Percentiles rank a stretch among this genome's conserved stretches.
Conservation (phyloP, 1,284 basidiomycete species). For the Rhizopogon hawkerae region DNA sequence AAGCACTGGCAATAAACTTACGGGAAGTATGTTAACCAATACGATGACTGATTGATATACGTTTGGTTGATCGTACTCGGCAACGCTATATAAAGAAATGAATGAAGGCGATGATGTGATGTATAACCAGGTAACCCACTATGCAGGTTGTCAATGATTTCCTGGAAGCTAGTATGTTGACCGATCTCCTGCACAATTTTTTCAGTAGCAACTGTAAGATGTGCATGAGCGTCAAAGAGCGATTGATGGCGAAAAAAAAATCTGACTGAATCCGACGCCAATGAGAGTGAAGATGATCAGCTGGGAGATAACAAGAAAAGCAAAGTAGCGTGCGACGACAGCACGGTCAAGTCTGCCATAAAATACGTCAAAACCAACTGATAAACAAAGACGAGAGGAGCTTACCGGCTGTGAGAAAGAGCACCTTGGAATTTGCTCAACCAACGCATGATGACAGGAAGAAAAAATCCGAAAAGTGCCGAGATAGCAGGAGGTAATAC, state of each 20-base stretch:
- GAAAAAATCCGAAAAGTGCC: conserved; percentile 81
- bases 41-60: conserved; percentile 77
- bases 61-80: conserved; percentile 69
- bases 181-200: conserved; percentile 65
- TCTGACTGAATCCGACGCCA: conserved; percentile 76
- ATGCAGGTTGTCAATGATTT: conserved; percentile 60
- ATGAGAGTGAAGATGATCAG: conserved; percentile 88
- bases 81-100: conserved; percentile 38
- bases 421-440: conserved; percentile 78
- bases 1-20: conserved; percentile 30
- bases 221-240: neutral
- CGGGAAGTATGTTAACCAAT: conserved; percentile 95
- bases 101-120: conserved; percentile 3
- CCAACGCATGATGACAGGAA: conserved; percentile 83
- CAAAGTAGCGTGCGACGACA: conserved; percentile 84
- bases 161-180: conserved; percentile 52
- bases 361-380: conserved; percentile 2
- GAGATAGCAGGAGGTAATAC: conserved; percentile 81
- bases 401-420: conserved; percentile 46
- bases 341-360: conserved; percentile 73
- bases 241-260: neutral
- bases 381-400: neutral
- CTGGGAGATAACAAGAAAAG: conserved; percentile 86
- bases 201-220: conserved; percentile 37
- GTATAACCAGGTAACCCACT: conserved; percentile 35